phyloP scores from a whole-genome alignment of 768 basidiomycete species.

The Coprinopsis sp. region DNA sequence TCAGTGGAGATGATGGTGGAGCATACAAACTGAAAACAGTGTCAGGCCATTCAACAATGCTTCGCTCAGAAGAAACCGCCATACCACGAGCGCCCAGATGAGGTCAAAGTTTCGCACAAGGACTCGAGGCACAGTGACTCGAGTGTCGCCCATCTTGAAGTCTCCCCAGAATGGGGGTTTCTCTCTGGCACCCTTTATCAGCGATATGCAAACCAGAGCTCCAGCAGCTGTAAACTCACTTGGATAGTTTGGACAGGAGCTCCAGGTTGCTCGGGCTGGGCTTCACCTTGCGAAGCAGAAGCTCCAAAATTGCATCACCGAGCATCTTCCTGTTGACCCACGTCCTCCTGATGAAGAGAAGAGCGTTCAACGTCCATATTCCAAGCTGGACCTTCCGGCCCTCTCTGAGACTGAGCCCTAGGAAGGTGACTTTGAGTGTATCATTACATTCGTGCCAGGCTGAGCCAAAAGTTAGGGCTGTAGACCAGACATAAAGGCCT shows the following conservation, averaged over 20 bases:
- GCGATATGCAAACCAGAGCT: no score
- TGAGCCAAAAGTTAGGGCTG: slow-evolving; percentile 1
- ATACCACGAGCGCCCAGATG: not conserved
- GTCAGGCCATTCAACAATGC: not conserved
- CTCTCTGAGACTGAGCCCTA: not conserved
- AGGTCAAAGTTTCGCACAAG: slow-evolving; percentile 3
- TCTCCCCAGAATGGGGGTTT: not conserved
- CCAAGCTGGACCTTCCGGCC: slow-evolving; percentile 1
- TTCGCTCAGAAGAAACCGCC: not conserved
- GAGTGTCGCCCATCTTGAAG: not conserved
- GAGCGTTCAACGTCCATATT: not conserved
- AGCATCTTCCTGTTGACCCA: not conserved
- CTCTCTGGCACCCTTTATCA: not conserved
- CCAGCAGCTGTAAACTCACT: no score
- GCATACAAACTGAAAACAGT: not conserved
- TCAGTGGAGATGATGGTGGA: slow-evolving; percentile 1
- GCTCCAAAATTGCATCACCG: not conserved
- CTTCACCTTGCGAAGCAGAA: not conserved
- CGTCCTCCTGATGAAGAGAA: not conserved
- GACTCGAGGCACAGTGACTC: not conserved
- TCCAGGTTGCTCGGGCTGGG: not conserved
- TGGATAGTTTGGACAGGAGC: not conserved
- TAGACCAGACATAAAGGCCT: slow-evolving; percentile 2
- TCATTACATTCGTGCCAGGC: slow-evolving; percentile 2
- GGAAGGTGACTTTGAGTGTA: not conserved